Evolutionary conservation across 2,329 filamentous ascomycete species (phyloP).

Genomic region (Ascochyta viciae-villosae): DNA sequence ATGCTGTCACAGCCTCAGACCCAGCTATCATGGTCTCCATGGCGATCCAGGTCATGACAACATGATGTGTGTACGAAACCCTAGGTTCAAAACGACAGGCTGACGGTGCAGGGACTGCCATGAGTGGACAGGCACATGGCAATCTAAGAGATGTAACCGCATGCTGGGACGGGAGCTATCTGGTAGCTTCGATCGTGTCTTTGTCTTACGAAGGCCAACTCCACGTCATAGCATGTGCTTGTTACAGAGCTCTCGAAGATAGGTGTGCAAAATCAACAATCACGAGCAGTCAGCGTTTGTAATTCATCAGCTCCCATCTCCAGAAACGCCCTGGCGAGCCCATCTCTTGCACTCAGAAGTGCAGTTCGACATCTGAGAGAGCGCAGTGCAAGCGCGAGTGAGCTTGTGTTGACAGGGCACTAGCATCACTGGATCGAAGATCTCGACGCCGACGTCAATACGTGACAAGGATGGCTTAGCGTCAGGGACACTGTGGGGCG

Average conservation of each 20-base stretch:
- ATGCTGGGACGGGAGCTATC: conserved; percentile 25
- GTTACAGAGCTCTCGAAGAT: background rate
- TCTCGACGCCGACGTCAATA: conserved; percentile 31
- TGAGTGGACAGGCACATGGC: conserved; percentile 18
- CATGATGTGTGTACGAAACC: conserved; percentile 21
- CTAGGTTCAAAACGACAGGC: conserved; percentile 3
- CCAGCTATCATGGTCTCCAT: conserved; percentile 10
- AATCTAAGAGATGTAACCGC: conserved; percentile 19
- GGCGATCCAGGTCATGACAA: conserved; percentile 27
- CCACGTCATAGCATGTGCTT: conserved; percentile 7
- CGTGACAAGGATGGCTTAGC: conserved; percentile 22
- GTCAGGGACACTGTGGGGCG: conserved; percentile 28
- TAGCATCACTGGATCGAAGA: background rate
- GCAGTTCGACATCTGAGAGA: background rate
- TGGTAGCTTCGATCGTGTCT: conserved; percentile 1
- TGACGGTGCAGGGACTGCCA: conserved; percentile 12
- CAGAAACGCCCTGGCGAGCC: too few relatives aligned
- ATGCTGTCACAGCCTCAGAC: conserved; percentile 5
- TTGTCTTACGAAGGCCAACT: background rate
- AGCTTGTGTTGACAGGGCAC: background rate
- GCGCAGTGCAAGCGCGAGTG: background rate
- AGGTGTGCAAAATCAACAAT: background rate
- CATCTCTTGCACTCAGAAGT: too few relatives aligned
- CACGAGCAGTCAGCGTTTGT: too few relatives aligned
- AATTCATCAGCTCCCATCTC: too few relatives aligned